phyloP scores from a whole-genome alignment of 1,284 basidiomycete species.

The Apiotrichum montevideense region DNA sequence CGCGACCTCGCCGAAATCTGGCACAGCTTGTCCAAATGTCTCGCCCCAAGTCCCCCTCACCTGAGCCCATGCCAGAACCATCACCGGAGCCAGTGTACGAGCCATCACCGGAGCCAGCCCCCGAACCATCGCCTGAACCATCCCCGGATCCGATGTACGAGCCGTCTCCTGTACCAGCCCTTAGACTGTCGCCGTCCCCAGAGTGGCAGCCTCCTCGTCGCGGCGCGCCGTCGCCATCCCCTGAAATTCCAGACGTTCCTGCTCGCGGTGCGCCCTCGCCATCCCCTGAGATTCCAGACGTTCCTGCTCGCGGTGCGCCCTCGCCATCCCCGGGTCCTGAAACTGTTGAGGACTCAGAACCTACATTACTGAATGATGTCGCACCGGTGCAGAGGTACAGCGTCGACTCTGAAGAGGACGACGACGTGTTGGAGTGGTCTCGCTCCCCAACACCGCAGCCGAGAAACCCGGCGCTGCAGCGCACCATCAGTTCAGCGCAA shows the following conservation, averaged over 20 bases:
- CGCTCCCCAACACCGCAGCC: slow-evolving; percentile 36
- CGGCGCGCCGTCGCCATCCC: neutral
- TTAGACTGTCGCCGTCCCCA: neutral
- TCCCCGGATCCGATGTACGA: neutral
- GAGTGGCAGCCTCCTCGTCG: too few relatives aligned
- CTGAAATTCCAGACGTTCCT: neutral
- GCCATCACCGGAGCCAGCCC: neutral
- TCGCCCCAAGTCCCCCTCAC: neutral
- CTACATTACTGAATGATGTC: too few relatives aligned
- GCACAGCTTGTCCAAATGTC: neutral
- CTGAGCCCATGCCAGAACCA: neutral
- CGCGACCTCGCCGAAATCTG: neutral
- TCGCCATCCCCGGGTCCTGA: neutral
- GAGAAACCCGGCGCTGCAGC: neutral
- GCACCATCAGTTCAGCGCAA: neutral
- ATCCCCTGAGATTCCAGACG: neutral
- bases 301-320: neutral
- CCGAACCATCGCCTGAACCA: neutral
- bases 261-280: slow-evolving; percentile 1
- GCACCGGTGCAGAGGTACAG: neutral
- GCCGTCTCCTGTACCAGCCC: neutral
- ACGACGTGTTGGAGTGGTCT: slow-evolving; percentile 41
- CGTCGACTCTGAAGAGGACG: slow-evolving; percentile 20
- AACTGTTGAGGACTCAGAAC: neutral
- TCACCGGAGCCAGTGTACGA: neutral